Base-by-base conservation (phyloP, 2,329 filamentous ascomycete genomes). In the Trichoderma breve region DNA sequence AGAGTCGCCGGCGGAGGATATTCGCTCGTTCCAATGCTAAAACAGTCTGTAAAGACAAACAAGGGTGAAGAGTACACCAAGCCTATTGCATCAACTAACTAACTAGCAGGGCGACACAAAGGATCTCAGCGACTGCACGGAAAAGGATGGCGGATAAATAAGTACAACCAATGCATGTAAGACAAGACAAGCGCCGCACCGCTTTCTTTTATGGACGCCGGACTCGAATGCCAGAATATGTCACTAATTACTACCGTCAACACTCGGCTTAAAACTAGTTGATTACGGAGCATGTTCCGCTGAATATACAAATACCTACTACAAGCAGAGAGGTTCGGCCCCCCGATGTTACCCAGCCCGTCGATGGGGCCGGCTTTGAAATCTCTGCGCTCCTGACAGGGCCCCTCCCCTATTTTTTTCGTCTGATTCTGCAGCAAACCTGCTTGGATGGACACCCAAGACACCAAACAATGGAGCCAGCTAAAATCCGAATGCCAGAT, bases 331-430 rank as follows among this genome's bases (percentile, higher is more conserved):
- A 43, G 47, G 9, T 24, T 58, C 51, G 64, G n/a, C 51, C 18
- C 47, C 47, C 64, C 64, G 64, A 58, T 39, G 34, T 55, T 36
- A 65, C 18, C 43, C 62, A 66, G 7, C 63, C 63, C 30, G 7
- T 26, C 32, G n/a, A 67, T 53, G 64, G 64, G 21, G 11, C 32
- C 64, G 64, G 51, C 51, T 30, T 43, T 57, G 64, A 67, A 67
- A 67, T 67, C 51, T 67, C 64, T 67, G 64, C 64, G 51, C 47
- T 53, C 51, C 51, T 26, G 18, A 21, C 24, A 53, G n/a, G 60
- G 39, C 39, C n/a, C 64, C 51, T 67, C 64, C 26, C 51, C 64
- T 58, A 58, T 67, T 32, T 66, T 66, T 26, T 66, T 26, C 14
- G 3, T 26, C 47, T 55, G 1, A 11, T 24, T 11, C 21, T 36